Base-by-base conservation (phyloP, 495 filamentous ascomycete species). In the Penicilliopsis zonata region DNA sequence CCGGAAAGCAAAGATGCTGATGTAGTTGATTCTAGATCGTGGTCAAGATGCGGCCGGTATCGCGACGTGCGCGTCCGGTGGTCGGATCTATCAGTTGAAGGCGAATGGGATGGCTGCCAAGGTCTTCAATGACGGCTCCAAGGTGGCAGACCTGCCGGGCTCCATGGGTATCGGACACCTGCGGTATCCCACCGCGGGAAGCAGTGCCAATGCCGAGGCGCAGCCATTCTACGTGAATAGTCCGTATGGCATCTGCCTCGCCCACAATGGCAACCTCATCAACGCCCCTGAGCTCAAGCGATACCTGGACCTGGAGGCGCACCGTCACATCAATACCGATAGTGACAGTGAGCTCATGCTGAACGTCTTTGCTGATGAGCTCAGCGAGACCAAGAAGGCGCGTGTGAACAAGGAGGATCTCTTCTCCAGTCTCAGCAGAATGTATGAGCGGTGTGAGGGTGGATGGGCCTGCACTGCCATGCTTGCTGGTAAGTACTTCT, bases 241-340 rank as follows among this genome's bases (percentile, higher is more conserved):
- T 33, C 87, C 86, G 3, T 93, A 92, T 51, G 84, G 86, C 24
- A 69, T 78, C 38, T 70, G 55, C 44, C 61, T 77, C 43, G 69
- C 69, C 9, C 72, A 83, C 57, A 95, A 95, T 47, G 90, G 90
- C 19, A 98, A 96, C 54, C 67, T 96, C 26, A 87, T 95, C 63
- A 96, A 98, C 50, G 81, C 86, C n/a, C 67, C 70, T 3, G 78
- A 81, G 27, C 64, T 98, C 25, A 78, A 76, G 47, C 54, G 61
- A 36, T 86, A 77, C 48, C 71, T 98, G 23, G 90, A 98, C 45
- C 62, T 79, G 41, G 84, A 87, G 38, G 90, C 84, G 4, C 87
- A 92, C 55, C 70, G 90, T 42, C 90, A 96, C 52, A 87, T 96
- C 59, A 98, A 98, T 60, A 94, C 90, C 16, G 86, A 96, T 37